Evolutionary conservation across 768 basidiomycete species (phyloP), one percentile per base, ranked within the genome.

Genomic region (Amanita exitialis): DNA sequence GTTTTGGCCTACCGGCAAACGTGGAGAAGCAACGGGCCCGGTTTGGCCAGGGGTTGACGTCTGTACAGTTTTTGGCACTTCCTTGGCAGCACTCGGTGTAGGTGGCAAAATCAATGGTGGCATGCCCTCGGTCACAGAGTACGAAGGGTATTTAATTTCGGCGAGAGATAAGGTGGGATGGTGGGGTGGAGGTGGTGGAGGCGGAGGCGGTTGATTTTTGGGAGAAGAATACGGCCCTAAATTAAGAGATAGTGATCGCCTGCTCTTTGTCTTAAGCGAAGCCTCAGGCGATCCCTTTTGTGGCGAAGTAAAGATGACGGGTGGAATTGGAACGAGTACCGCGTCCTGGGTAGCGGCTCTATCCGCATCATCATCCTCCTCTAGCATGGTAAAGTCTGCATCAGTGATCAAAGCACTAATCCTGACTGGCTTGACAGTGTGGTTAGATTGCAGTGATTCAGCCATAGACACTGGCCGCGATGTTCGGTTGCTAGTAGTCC

Each of bases 401-500:
- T 87, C 86, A 8, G 76, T 77, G 36, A 85, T 66, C 28, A 87
- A 70, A 3, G 82, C 78, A 59, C 86, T 88, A 36, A 82, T 66
- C 23, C 87, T 83, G 32, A 55, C 55, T n/a, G 71, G 82, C 3
- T 86, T 81, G 51, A 89, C 68, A 16, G 87, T 90, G 59, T 82
- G 75, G 4, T 73, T 81, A 6, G 85, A 87, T 44, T 86, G 83
- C 49, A 86, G 68, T 0, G 85, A 87, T 54, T 87, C 86, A 7
- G 84, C 85, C 66, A 83, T 77, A 7, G 87, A 90, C 28, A 86
- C 83, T 3, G 87, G 87, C 13, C 87, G 74, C 34, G 83, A 80
- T 2, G 82, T 69, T 23, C 74, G 75, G 30, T 61, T 63, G 35
- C 71, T 72, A 12, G 68, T 58, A 28, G 70, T 66, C 10, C 77